A percentile compares a stretch with the other conserved stretches of the same genome.
Evolutionary conservation across 176 grass and related monocot genomes (phyloP).

Genomic region (Cenchrus fungigraminus): DNA sequence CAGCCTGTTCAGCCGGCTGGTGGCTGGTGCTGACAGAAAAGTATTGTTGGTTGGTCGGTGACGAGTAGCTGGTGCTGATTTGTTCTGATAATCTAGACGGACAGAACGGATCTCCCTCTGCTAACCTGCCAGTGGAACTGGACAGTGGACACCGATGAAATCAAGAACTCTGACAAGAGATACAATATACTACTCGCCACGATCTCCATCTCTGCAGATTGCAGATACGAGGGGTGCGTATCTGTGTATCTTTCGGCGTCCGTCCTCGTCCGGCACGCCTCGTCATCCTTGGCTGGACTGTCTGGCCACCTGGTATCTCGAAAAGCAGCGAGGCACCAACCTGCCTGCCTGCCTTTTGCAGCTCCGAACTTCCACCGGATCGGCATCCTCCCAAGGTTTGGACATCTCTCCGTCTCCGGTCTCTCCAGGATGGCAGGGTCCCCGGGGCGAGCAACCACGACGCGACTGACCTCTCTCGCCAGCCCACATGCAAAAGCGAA

Average conservation of each 20-base stretch:
- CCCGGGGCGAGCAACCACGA: neutral
- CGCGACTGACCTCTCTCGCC: neutral
- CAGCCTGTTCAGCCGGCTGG: no score
- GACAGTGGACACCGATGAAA: neutral
- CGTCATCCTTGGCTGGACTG: constrained; percentile 38
- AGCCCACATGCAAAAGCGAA: constrained; percentile 41
- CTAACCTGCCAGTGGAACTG: neutral
- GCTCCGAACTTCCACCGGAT: neutral
- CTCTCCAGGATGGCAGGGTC: constrained; percentile 34
- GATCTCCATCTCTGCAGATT: neutral
- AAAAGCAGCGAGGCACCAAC: constrained; percentile 17
- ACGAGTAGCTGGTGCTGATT: no score
- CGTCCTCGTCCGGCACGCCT: neutral
- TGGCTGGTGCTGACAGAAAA: no score
- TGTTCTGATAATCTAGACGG: no score
- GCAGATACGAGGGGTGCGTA: neutral
- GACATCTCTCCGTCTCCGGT: constrained; percentile 28
- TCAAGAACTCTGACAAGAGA: neutral
- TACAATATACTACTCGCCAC: no score
- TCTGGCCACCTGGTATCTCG: constrained; percentile 9
- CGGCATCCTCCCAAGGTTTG: neutral
- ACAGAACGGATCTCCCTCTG: neutral
- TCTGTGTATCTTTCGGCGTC: neutral
- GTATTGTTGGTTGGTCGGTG: no score
- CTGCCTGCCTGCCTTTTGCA: neutral